phyloP scores from a whole-genome alignment of 352 stramenopile species.

The Peronospora farinosa region DNA sequence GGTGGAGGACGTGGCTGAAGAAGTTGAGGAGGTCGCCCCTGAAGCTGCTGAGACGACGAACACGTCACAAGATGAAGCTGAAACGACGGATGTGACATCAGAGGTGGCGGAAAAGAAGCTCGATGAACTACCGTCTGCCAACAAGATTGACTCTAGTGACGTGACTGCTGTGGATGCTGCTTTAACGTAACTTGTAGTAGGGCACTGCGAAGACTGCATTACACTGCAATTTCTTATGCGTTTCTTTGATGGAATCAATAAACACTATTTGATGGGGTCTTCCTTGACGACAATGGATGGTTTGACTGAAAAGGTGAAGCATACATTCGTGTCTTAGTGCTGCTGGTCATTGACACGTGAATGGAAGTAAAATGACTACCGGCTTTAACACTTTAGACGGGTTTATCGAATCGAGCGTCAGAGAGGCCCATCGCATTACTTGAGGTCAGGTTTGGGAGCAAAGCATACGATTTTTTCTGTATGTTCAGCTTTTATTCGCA shows the following conservation, averaged over 20 bases:
- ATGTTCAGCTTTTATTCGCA: background rate
- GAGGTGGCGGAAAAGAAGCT: conserved; percentile 1
- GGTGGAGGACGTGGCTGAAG: background rate
- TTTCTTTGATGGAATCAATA: conserved; percentile 7
- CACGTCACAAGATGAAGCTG: background rate
- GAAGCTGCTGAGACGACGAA: conserved; percentile 1
- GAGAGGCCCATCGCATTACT: too few relatives aligned
- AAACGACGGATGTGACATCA: background rate
- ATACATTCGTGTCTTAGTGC: too few relatives aligned
- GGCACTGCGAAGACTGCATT: background rate
- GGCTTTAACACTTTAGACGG: too few relatives aligned
- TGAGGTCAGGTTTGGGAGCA: too few relatives aligned
- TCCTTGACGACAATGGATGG: background rate
- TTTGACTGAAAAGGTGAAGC: too few relatives aligned
- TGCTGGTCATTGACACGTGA: too few relatives aligned
- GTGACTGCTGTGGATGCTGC: conserved; percentile 5
- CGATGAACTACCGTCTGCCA: background rate
- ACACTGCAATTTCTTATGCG: background rate
- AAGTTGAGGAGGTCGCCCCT: conserved; percentile 4
- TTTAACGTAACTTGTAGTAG: conserved; percentile 12
- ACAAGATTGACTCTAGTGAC: background rate
- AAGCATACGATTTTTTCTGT: background rate
- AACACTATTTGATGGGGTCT: conserved; percentile 14
- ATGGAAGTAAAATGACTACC: too few relatives aligned
- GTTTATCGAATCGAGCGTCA: too few relatives aligned